Evolutionary conservation across 2,329 filamentous ascomycete genomes (phyloP), one percentile per base, ranked within the genome.

Genomic region (Aureobasidium leucospermi): DNA sequence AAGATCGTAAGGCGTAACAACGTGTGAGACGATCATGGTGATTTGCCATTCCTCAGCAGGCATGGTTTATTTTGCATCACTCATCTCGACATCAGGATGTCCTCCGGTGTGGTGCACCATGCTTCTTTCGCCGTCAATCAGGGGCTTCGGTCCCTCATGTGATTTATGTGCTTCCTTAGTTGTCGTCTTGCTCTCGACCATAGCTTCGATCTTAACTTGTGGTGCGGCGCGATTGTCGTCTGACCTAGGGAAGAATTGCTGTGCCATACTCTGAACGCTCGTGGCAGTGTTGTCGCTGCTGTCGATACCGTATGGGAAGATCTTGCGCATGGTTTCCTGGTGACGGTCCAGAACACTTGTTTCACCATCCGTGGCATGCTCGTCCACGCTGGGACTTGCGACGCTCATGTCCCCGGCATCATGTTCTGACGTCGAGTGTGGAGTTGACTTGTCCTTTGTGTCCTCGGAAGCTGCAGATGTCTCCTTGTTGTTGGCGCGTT

Each of bases 401-500:
- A 43, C 47, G 10, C 31, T 60, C n/a, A 8, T 52, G 38, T 59
- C 55, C 7, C 38, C 43, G 19, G 29, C 45, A 29, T 59, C 56
- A 16, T 59, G 56, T 6, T 59, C 56, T n/a, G 56, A 59, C 4
- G 19, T 29, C 5, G 56, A 59, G 28, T 58, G 34, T 13, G 52
- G 52, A 5, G 52, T 56, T 9, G 38, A 23, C 11, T 32, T 48
- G 23, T 59, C 47, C 53, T 49, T 57, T n/a, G 23, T 19, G 28
- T 59, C 60, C 29, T 45, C 60, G 23, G 41, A 58, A 23, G 65
- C 65, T 15, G 31, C 60, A 16, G 41, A 58, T 29, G 65, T 65
- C 41, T 69, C 68, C 60, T 65, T 64, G 61, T 68, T 69, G 16
- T 65, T 66, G 43, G 55, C 55, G 13, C 70, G 66, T 60, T 72